Evolutionary conservation across 2,329 filamentous ascomycete species (phyloP).

Genomic region (Davidsoniella neocaledoniae): DNA sequence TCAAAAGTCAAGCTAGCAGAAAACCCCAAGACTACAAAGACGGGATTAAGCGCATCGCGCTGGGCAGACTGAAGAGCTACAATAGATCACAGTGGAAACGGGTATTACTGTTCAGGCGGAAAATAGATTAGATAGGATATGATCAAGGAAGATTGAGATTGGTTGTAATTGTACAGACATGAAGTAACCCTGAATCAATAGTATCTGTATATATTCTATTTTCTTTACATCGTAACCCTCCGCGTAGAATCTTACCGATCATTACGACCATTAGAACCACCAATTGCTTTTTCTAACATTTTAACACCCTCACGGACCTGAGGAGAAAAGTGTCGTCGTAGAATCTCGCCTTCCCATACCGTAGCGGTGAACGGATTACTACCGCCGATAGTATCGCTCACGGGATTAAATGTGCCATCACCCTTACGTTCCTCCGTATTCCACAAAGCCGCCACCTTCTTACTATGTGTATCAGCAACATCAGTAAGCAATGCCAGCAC

Average conservation of each 20-base stretch:
- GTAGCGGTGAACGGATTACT: constrained; percentile 84
- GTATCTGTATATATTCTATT: not conserved
- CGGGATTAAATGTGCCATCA: constrained; percentile 68
- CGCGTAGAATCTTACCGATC: not conserved
- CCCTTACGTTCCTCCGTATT: constrained; percentile 86
- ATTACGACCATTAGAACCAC: constrained; percentile 13
- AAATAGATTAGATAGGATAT: too few relatives aligned
- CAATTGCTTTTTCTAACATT: constrained; percentile 50
- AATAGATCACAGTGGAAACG: too few relatives aligned
- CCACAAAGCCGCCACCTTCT: constrained; percentile 76
- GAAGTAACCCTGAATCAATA: too few relatives aligned
- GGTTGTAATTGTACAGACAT: too few relatives aligned
- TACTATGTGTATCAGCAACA: constrained; percentile 64
- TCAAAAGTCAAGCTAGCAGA: too few relatives aligned
- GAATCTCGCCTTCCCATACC: constrained; percentile 82
- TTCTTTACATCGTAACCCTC: not conserved
- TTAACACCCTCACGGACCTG: constrained; percentile 62
- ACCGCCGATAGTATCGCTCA: constrained; percentile 57
- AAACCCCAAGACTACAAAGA: too few relatives aligned
- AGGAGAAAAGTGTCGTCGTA: constrained; percentile 74
- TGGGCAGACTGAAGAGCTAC: too few relatives aligned
- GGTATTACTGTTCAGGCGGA: too few relatives aligned
- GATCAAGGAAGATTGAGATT: too few relatives aligned
- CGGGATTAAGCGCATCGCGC: too few relatives aligned
- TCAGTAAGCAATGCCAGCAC: constrained; percentile 62